Evolutionary conservation across 768 basidiomycete species (phyloP).

Genomic region (Mycena albidolilacea): DNA sequence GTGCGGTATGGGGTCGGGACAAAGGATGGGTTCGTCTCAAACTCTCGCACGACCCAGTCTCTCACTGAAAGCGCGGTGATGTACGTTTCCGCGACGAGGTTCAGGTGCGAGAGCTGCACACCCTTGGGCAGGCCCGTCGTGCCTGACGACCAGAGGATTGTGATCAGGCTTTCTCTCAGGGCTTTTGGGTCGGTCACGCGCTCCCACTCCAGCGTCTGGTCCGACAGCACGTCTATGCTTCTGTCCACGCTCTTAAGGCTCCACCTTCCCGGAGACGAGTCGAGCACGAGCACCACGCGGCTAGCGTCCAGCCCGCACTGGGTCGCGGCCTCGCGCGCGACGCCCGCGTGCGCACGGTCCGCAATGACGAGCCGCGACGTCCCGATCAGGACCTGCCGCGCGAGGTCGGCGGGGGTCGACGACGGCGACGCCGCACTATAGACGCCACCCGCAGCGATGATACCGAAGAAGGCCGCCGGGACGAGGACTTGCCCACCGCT

Average conservation of each 20-base stretch:
- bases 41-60: slow-evolving; percentile 24
- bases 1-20: slow-evolving; percentile 29
- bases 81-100: slow-evolving; percentile 31
- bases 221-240: slow-evolving; percentile 27
- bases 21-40: slow-evolving; percentile 28
- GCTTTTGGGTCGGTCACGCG: slow-evolving; percentile 28
- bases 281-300: slow-evolving; percentile 29
- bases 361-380: slow-evolving; percentile 27
- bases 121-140: slow-evolving; percentile 31
- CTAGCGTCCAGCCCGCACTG: slow-evolving; percentile 27
- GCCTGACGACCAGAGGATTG: slow-evolving; percentile 30
- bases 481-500: slow-evolving; percentile 24
- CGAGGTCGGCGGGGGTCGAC: slow-evolving; percentile 29
- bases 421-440: slow-evolving; percentile 26
- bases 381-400: slow-evolving; percentile 28
- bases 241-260: slow-evolving; percentile 28
- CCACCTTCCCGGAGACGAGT: slow-evolving; percentile 26
- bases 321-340: slow-evolving; percentile 27
- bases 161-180: slow-evolving; percentile 27
- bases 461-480: slow-evolving; percentile 27
- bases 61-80: slow-evolving; percentile 29
- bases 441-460: slow-evolving; percentile 28
- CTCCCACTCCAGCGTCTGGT: slow-evolving; percentile 29
- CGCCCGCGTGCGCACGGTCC: slow-evolving; percentile 24
- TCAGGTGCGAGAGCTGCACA: slow-evolving; percentile 30